Conservation (phyloP, 2,329 filamentous ascomycete genomes). For the Apiospora kogelbergensis region DNA sequence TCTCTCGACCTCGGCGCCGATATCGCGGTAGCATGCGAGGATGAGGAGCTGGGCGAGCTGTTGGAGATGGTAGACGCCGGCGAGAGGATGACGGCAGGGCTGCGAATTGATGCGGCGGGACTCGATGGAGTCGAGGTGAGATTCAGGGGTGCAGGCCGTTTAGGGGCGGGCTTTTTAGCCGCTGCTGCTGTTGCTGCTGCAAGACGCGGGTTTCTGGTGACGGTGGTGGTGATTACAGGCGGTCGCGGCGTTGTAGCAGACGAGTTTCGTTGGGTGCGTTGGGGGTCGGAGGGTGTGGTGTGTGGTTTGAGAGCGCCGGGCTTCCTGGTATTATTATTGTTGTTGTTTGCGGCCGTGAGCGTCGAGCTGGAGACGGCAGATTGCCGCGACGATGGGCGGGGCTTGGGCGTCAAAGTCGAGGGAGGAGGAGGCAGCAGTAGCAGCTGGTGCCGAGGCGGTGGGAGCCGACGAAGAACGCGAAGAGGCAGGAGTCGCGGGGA, state of each 20-base stretch:
- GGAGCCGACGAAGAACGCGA: not conserved
- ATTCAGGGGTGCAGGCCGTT: constrained; percentile 1
- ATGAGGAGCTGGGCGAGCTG: constrained; percentile 6
- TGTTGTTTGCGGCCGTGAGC: not conserved
- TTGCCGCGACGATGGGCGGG: constrained; percentile 16
- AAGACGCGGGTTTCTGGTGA: constrained; percentile 11
- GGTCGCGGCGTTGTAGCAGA: not conserved
- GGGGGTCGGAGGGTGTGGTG: not conserved
- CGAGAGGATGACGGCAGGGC: constrained; percentile 1
- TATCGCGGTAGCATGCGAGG: constrained; percentile 4
- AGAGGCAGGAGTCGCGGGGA: not conserved
- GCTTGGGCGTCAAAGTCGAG: constrained; percentile 6
- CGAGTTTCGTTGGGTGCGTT: not conserved
- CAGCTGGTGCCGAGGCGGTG: not conserved
- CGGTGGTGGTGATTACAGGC: constrained; percentile 12
- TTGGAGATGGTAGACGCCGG: not conserved
- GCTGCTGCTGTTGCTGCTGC: constrained; percentile 6
- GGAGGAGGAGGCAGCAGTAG: not conserved
- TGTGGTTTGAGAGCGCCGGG: not conserved
- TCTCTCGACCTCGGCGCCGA: constrained; percentile 28
- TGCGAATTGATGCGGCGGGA: not conserved
- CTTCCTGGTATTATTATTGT: constrained; percentile 1
- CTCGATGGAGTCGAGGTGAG: not conserved
- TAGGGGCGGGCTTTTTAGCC: not conserved
- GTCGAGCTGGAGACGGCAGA: constrained; percentile 13